Evolutionary conservation across 1,284 basidiomycete species (phyloP).

Genomic region (Leccinum fuscescens): DNA sequence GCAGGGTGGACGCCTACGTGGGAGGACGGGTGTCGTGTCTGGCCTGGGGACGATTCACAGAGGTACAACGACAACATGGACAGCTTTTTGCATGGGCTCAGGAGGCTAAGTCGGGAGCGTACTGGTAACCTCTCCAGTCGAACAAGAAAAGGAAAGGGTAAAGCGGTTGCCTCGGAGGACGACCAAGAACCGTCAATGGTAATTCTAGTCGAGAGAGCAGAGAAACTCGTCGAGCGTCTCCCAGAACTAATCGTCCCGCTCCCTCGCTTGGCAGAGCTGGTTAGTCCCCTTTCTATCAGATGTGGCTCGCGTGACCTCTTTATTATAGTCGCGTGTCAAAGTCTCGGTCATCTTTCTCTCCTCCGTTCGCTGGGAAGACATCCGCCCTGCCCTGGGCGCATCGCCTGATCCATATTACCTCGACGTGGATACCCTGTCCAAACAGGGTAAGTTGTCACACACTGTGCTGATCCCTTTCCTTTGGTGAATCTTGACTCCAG

Average conservation of each 20-base stretch:
- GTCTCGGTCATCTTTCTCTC: conserved; percentile 68
- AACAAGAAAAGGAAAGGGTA: conserved; percentile 39
- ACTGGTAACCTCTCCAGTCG: conserved; percentile 29
- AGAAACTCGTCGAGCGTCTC: conserved; percentile 60
- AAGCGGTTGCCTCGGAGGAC: conserved; percentile 22
- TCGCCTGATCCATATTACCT: conserved; percentile 76
- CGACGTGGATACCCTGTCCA: conserved; percentile 56
- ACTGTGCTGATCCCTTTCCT: neutral
- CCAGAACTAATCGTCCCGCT: conserved; percentile 70
- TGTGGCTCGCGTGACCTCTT: neutral
- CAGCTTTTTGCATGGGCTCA: conserved; percentile 62
- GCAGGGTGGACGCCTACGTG: conserved; percentile 53
- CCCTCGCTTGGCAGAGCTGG: conserved; percentile 72
- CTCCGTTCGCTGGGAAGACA: conserved; percentile 69
- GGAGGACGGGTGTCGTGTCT: conserved; percentile 60
- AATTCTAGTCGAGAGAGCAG: conserved; percentile 67
- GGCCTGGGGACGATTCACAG: conserved; percentile 40
- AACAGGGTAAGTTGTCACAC: conserved; percentile 49
- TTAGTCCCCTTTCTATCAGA: conserved; percentile 38
- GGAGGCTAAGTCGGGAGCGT: conserved; percentile 29
- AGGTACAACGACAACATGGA: conserved; percentile 64
- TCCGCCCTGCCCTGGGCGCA: conserved; percentile 67
- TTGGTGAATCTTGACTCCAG: neutral
- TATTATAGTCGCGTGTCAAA: conserved; percentile 40
- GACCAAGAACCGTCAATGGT: conserved; percentile 44